These are phyloP conservation scores for Durotheca rogersii DNA, from an alignment of 495 filamentous ascomycete genomes.

Conservation along the genomic window DNA sequence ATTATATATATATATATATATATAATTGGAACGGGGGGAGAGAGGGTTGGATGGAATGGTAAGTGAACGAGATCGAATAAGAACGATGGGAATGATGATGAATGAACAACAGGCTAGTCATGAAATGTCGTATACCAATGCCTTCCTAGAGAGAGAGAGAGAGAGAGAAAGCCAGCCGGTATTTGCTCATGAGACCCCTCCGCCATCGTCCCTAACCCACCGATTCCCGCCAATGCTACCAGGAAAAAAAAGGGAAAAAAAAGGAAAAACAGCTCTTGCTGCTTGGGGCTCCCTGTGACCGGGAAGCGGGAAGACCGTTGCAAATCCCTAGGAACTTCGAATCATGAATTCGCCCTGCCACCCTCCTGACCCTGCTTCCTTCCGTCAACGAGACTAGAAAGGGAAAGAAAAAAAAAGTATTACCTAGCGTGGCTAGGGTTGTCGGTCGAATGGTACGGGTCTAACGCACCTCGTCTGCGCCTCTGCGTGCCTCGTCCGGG, in stretches of 20 bases:
- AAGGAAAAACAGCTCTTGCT: too few species aligned
- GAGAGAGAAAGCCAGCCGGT: too few species aligned
- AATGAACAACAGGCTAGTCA: constrained; percentile 25
- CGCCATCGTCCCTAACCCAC: constrained; percentile 8
- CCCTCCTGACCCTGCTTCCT: constrained; percentile 5
- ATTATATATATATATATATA: too few species aligned
- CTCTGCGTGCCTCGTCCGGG: constrained; percentile 15
- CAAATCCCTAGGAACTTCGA: constrained; percentile 1
- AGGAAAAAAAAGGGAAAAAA: too few species aligned
- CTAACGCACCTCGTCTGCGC: constrained; percentile 5
- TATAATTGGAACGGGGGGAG: too few species aligned
- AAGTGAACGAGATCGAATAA: constrained; percentile 15
- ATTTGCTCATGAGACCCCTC: too few species aligned
- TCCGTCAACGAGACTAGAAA: too few species aligned
- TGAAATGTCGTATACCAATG: constrained; percentile 31
- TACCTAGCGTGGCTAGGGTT: constrained; percentile 25
- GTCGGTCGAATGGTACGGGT: constrained; percentile 20
- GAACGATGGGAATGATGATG: too few species aligned
- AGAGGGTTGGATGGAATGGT: too few species aligned
- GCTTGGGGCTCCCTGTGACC: too few species aligned
- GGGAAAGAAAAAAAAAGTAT: too few species aligned
- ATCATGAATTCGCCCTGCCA: constrained; percentile 17
- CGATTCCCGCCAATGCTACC: constrained; percentile 3
- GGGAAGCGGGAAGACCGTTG: too few species aligned
- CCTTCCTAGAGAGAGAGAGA: constrained; percentile 4